Conservation (phyloP, 164 flowering plant species). For the Pachysandra terminalis region DNA sequence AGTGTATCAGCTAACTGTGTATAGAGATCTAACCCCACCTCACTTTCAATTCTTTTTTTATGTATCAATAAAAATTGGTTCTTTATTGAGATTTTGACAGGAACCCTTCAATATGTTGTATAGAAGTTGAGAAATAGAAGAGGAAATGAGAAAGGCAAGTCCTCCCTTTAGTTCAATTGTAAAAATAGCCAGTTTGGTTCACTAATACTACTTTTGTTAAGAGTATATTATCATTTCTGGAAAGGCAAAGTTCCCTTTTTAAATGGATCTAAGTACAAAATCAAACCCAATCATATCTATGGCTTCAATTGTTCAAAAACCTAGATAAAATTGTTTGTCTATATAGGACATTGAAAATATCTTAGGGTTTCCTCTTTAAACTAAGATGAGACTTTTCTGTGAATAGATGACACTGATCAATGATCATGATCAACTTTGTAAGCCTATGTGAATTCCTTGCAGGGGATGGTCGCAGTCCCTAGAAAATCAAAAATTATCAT, state of each 20-base stretch:
- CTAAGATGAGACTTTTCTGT: too few species aligned
- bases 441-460: too few species aligned
- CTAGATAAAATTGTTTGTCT: too few species aligned
- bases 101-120: constrained; percentile 31
- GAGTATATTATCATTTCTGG: neutral
- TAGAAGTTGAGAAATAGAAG: constrained; percentile 35
- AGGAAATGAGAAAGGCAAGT: constrained; percentile 21
- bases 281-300: too few species aligned
- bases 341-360: too few species aligned
- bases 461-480: too few species aligned
- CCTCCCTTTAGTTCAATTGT: constrained; percentile 22
- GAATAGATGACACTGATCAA: too few species aligned
- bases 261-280: neutral
- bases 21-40: constrained; percentile 48
- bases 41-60: constrained; percentile 33
- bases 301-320: too few species aligned
- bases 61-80: constrained; percentile 33
- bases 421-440: too few species aligned
- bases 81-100: constrained; percentile 21
- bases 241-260: neutral
- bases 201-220: neutral
- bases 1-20: constrained; percentile 38
- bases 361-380: too few species aligned
- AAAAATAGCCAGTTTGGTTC: constrained; percentile 12
- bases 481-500: too few species aligned